Evolutionary conservation across 2,329 filamentous ascomycete genomes (phyloP).

Genomic region (Verticillium albo-atrum): DNA sequence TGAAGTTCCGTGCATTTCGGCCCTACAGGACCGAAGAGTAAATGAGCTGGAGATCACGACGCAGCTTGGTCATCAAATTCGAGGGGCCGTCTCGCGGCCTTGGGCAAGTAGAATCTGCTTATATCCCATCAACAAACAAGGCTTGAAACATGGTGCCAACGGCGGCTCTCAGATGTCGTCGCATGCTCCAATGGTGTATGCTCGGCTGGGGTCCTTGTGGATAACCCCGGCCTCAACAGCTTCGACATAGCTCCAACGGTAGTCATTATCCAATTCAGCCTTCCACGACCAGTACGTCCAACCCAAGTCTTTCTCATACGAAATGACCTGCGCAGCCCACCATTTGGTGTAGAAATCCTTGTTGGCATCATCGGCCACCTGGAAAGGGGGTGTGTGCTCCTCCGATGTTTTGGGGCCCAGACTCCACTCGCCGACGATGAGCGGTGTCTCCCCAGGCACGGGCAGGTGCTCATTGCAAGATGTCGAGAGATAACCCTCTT

Average conservation of each 20-base stretch:
- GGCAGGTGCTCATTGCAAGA: conserved; percentile 45
- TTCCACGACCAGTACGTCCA: conserved; percentile 63
- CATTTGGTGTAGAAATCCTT: conserved; percentile 49
- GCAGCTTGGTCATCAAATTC: too few relatives aligned
- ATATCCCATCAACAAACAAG: too few relatives aligned
- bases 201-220: neutral
- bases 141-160: too few relatives aligned
- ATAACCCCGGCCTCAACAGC: neutral
- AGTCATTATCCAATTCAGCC: conserved; percentile 21
- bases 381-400: conserved; percentile 27
- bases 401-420: conserved; percentile 45
- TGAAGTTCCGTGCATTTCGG: too few relatives aligned
- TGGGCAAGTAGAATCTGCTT: too few relatives aligned
- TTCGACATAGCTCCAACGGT: conserved; percentile 20
- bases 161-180: neutral
- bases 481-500: conserved; percentile 43
- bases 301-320: conserved; percentile 48
- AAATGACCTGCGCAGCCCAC: conserved; percentile 51
- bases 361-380: conserved; percentile 17
- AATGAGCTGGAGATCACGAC: too few relatives aligned
- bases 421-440: conserved; percentile 56
- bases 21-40: too few relatives aligned
- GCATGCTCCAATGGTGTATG: too few relatives aligned
- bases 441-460: conserved; percentile 32
- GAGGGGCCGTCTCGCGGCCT: too few relatives aligned